Base-by-base conservation (phyloP, 495 filamentous ascomycete species). In the Penicillium arizonense region DNA sequence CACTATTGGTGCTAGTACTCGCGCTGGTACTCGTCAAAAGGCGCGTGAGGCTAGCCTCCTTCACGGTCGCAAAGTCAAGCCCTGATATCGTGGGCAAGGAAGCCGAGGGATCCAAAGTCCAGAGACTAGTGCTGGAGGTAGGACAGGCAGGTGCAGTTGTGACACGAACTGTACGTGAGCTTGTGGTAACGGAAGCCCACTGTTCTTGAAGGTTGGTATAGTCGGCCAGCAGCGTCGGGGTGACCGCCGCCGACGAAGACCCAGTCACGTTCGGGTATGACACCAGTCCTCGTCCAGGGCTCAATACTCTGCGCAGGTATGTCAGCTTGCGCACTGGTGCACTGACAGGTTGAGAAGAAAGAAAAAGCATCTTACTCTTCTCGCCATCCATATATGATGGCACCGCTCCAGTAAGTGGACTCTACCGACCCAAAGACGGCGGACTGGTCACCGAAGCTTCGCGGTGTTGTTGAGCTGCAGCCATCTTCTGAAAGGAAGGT, bases 331-430 rank as follows among this genome's bases (percentile, higher is more conserved):
- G 23, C 5, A 24, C 23, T 24, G 23, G 4, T 6, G 23, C 5
- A 42, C 4, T 5, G 18, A 18, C 18, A 18, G 18, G 18, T 18
- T 18, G 18, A n/a, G 1, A 21, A 42, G 39, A 42, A 42, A 42
- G 13, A 42, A 11, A 21, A 16, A 2, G 39, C 13, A 18, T 16
- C 39, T 3, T 42, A 42, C 39, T 14, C 10, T 59, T 87, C 64
- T 50, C 90, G 84, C 87, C 87, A 91, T 62, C 90, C 87, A 69
- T 90, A 90, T 47, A 89, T 70, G 51, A 90, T 87, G 34, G 83
- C 70, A 48, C 87, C 87, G 39, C 82, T 87, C 86, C 87, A 91
- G 43, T 79, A 73, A 41, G 69, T 58, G 20, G 69, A 65, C 87
- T 90, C 90, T 3, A 85, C 64, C 2, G 68, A 51, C 18, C 86